Base-by-base conservation (phyloP, 208 protist genomes). In the Trypanosoma theileri region DNA sequence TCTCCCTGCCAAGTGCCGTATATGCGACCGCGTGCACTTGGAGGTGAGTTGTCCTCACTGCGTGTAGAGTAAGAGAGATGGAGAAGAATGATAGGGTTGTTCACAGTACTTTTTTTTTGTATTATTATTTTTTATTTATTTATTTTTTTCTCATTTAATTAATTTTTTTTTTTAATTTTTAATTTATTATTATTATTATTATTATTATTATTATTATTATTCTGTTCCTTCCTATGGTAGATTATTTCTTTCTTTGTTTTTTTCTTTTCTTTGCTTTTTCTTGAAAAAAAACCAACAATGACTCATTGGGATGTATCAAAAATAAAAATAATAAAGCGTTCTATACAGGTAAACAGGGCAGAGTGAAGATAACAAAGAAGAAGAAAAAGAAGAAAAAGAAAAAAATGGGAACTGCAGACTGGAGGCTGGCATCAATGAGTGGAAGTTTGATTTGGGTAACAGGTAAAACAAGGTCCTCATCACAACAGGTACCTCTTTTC, bases 21-120 rank as follows among this genome's bases (percentile, higher is more conserved):
- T 65, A 21, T 96, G 91, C 55, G 75, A 73, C 14, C 63, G 86
- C 8, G 76, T 93, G 16, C 85, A 84, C 63, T 76, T 96, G 16
- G 86, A 94, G 69, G 75, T 79, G n/a, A 60, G 69, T 11, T 96
- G 91, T 71, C 88, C 88, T 8, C 66, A 84, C 12, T 94, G 86
- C 69, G 28, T 35, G 28, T 35, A 35, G 1, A 35, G 6, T 35
- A 35, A 35, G 6, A 35, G 28, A 1, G 28, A 35, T n/a, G n/a
- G 75, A 86, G 65, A 71, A 75, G 1, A 79, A 59, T 3, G 73
- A 75, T 13, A 84, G 85, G 46, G 77, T 81, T 19, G 82, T 94
- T 8, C 6, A 21, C 35, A 61, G 40, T 40, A 14, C 31, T 16
- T 11, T 16, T 40, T 28, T 24, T 57, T 7, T 26, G 4, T 10